Conservation (phyloP, 805 yeast species). For the Jamesozyma spencerorum region DNA sequence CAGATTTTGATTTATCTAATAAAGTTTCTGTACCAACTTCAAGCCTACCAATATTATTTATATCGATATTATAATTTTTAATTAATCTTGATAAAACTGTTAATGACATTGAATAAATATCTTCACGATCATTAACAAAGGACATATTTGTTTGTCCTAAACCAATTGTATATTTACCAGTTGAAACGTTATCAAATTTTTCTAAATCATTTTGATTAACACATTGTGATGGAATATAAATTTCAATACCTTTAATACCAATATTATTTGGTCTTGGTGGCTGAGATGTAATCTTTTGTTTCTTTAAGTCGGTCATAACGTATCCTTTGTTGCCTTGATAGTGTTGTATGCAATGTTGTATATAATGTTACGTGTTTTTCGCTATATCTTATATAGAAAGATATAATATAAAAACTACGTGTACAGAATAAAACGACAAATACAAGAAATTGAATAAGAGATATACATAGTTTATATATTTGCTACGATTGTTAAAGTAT, state of each 20-base stretch:
- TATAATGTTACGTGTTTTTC: too few relatives aligned
- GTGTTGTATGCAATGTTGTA: too few relatives aligned
- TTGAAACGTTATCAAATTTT: conserved; percentile 70
- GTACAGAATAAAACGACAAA: too few relatives aligned
- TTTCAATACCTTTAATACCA: conserved; percentile 94
- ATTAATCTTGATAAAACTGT: conserved; percentile 77
- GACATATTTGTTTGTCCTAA: conserved; percentile 98
- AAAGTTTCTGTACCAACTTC: conserved; percentile 98
- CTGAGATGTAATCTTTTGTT: conserved; percentile 22
- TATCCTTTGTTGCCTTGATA: too few relatives aligned
- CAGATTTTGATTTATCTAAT: conserved; percentile 92
- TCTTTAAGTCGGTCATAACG: conserved; percentile 14
- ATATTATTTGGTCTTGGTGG: conserved; percentile 59
- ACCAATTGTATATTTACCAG: conserved; percentile 97
- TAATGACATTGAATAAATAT: conserved; percentile 85
- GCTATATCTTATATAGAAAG: too few relatives aligned
- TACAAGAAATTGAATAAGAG: too few relatives aligned
- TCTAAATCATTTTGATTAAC: conserved; percentile 89
- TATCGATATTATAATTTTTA: conserved; percentile 74
- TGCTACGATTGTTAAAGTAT: too few relatives aligned
- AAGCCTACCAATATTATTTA: conserved; percentile 75
- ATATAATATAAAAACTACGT: too few relatives aligned
- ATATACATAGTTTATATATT: too few relatives aligned
- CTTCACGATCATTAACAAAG: conserved; percentile 95
- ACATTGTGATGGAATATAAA: conserved; percentile 75